phyloP scores from a whole-genome alignment of 2,329 filamentous ascomycete species.

The Ascocoryne sarcoides region DNA sequence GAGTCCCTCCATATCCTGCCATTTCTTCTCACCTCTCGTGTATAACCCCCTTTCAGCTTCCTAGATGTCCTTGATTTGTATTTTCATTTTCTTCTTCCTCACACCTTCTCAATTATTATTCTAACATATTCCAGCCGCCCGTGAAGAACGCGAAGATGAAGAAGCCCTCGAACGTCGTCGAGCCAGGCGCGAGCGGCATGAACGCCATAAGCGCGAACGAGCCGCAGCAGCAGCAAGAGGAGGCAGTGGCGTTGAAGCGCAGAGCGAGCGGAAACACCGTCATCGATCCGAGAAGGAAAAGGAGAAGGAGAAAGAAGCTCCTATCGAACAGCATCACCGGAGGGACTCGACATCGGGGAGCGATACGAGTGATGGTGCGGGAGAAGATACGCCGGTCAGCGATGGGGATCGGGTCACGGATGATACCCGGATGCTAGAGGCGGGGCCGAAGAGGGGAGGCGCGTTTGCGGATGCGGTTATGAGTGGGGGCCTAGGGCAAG shows the following conservation, averaged over 20 bases:
- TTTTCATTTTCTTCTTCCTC: neutral
- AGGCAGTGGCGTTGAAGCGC: too few species aligned
- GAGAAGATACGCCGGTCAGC: slow-evolving; percentile 6
- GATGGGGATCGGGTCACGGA: slow-evolving; percentile 10
- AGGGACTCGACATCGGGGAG: slow-evolving; percentile 12
- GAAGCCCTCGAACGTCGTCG: slow-evolving; percentile 22
- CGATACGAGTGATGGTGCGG: slow-evolving; percentile 19
- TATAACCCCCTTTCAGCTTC: too few species aligned
- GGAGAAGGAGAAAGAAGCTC: neutral
- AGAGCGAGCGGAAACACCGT: slow-evolving; percentile 10
- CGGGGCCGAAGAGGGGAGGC: slow-evolving; percentile 14
- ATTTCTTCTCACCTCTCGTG: too few species aligned
- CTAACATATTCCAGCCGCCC: slow-evolving; percentile 16
- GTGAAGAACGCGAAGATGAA: slow-evolving; percentile 25
- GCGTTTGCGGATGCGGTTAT: slow-evolving; percentile 21
- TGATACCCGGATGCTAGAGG: slow-evolving; percentile 23
- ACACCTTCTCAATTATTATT: neutral
- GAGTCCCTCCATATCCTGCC: too few species aligned
- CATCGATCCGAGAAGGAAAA: slow-evolving; percentile 7
- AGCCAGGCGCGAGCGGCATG: slow-evolving; percentile 25
- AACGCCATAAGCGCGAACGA: slow-evolving; percentile 26
- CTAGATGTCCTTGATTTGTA: too few species aligned
- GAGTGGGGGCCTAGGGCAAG: slow-evolving; percentile 23
- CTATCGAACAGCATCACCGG: slow-evolving; percentile 5
- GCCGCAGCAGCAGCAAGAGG: slow-evolving; percentile 7